These are phyloP conservation scores for Lithocarpus polystachyus DNA, from an alignment of 306 rosid genomes.

Conservation along the genomic window DNA sequence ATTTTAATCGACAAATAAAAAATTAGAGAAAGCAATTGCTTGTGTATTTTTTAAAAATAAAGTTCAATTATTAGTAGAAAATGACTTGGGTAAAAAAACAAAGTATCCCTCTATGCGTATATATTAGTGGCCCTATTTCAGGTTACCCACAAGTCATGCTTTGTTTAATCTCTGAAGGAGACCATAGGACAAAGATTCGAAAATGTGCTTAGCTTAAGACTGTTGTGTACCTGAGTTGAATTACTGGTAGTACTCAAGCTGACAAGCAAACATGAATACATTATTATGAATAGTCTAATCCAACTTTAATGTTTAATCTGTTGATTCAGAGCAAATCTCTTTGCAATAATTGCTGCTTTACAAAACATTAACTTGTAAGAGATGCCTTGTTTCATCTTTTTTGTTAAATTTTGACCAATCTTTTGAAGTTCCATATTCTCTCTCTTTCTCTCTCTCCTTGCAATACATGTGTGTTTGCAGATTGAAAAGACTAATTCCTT, in stretches of 20 bases:
- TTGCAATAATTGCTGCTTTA: constrained; percentile 17
- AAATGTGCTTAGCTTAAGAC: too few species aligned
- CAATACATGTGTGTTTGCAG: not conserved
- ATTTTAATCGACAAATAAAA: too few species aligned
- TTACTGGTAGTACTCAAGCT: not conserved
- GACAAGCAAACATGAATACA: not conserved
- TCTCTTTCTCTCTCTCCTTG: not conserved
- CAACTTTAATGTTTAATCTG: constrained; percentile 25
- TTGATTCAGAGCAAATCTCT: constrained; percentile 14
- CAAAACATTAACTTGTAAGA: not conserved
- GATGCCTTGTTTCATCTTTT: constrained; percentile 9
- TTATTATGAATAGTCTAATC: not conserved
- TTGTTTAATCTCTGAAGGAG: too few species aligned
- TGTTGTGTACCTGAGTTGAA: too few species aligned
- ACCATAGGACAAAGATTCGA: too few species aligned
- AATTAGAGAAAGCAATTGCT: too few species aligned
- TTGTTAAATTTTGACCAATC: constrained; percentile 34
- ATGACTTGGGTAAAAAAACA: too few species aligned
- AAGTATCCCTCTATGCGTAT: too few species aligned
- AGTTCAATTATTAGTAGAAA: too few species aligned
- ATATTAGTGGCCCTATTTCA: too few species aligned
- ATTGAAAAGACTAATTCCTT: constrained; percentile 31
- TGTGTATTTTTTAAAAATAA: too few species aligned
- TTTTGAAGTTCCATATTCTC: not conserved
- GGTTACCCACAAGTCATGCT: too few species aligned